phyloP scores from a whole-genome alignment of 805 yeast genomes.

The Candida piceae region DNA sequence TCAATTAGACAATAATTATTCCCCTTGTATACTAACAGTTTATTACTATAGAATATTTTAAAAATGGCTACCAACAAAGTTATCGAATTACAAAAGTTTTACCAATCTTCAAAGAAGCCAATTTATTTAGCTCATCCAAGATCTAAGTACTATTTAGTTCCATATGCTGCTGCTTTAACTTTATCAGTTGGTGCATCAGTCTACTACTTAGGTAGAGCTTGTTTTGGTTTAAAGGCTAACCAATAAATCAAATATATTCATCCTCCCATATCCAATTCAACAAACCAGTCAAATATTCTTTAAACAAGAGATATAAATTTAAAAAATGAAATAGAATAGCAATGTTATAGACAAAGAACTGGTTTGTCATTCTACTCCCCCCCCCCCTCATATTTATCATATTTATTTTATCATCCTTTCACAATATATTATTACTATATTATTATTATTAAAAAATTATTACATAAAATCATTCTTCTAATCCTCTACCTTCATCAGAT shows the following conservation, averaged over 20 bases:
- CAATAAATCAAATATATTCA: constrained; percentile 11
- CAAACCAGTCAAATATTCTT: too few species aligned
- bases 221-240: constrained; percentile 56
- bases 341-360: too few species aligned
- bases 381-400: not conserved
- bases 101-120: constrained; percentile 54
- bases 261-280: too few species aligned
- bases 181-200: constrained; percentile 62
- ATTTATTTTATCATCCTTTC: not conserved
- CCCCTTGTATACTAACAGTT: too few species aligned
- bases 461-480: constrained; percentile 1
- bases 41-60: not conserved
- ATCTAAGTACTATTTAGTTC: constrained; percentile 68
- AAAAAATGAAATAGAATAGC: too few species aligned
- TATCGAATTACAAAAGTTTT: constrained; percentile 53
- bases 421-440: too few species aligned
- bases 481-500: constrained; percentile 2
- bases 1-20: too few species aligned
- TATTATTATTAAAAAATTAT: too few species aligned
- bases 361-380: too few species aligned
- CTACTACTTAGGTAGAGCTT: constrained; percentile 68
- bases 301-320: too few species aligned
- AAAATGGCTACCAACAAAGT: constrained; percentile 34
- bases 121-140: constrained; percentile 55
- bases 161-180: constrained; percentile 72